phyloP scores from a whole-genome alignment of 352 stramenopile genomes.

The Globisporangium mamillatum region DNA sequence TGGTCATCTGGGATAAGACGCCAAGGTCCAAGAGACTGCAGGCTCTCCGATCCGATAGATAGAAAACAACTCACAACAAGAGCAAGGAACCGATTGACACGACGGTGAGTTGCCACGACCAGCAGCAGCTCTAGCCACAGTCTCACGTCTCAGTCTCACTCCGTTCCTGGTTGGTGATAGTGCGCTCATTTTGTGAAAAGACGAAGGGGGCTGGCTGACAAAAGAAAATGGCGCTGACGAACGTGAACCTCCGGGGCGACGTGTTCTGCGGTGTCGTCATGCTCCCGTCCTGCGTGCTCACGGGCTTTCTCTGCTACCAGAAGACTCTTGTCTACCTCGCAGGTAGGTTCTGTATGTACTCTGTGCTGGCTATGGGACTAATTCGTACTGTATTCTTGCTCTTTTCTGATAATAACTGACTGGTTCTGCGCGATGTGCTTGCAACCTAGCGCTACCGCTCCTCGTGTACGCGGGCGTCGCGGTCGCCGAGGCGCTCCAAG shows the following conservation, averaged over 20 bases:
- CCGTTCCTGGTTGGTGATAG: not conserved
- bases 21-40: not conserved
- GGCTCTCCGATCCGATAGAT: not conserved
- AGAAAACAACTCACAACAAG: not conserved
- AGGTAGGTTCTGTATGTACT: constrained; percentile 2
- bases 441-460: constrained; percentile 41
- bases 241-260: constrained; percentile 5
- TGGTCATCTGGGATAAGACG: not conserved
- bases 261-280: not conserved
- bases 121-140: not conserved
- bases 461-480: constrained; percentile 53
- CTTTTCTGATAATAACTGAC: no score
- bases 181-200: not conserved
- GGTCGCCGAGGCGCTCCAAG: constrained; percentile 29
- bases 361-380: not conserved
- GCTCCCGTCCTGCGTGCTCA: not conserved
- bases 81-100: not conserved
- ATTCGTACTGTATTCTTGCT: not conserved
- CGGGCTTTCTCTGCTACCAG: not conserved
- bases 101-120: not conserved
- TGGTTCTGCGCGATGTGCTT: no score
- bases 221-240: not conserved
- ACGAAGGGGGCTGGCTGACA: not conserved
- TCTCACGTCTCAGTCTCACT: not conserved
- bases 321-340: constrained; percentile 5